phyloP scores from a whole-genome alignment of 768 basidiomycete species.

The Amanita inopinata region DNA sequence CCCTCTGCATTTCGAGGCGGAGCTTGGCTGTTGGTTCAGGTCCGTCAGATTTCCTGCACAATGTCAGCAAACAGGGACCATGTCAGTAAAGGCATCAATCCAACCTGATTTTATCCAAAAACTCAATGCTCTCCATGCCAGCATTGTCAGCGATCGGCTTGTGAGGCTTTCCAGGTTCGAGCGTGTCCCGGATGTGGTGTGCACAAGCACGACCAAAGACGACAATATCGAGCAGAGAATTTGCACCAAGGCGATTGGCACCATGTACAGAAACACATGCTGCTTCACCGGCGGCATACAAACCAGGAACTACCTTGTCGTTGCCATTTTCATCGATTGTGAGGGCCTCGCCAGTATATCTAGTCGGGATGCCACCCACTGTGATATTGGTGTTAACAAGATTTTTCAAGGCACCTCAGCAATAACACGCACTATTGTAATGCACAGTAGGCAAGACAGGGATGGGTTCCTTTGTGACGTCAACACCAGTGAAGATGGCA shows the following conservation, averaged over 20 bases:
- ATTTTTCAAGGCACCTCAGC: not conserved
- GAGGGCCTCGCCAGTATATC: constrained; percentile 94
- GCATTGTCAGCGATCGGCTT: constrained; percentile 80
- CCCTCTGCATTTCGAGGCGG: constrained; percentile 95
- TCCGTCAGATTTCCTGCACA: constrained; percentile 61
- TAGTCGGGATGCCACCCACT: constrained; percentile 99
- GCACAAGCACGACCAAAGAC: constrained; percentile 99
- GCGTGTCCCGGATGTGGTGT: constrained; percentile 89
- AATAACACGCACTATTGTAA: constrained; percentile 77
- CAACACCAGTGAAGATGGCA: constrained; percentile 96
- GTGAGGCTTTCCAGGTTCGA: constrained; percentile 86
- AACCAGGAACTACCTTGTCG: constrained; percentile 88
- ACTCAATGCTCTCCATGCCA: constrained; percentile 75
- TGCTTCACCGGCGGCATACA: constrained; percentile 98
- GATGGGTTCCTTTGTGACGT: constrained; percentile 99
- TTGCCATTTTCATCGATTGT: constrained; percentile 84
- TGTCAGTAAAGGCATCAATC: constrained; percentile 4
- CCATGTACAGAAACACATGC: constrained; percentile 99
- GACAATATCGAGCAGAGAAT: constrained; percentile 97
- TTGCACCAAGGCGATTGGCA: constrained; percentile 98
- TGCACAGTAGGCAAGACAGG: constrained; percentile 98
- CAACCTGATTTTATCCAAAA: constrained; percentile 78
- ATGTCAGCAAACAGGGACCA: constrained; percentile 1
- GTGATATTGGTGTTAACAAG: constrained; percentile 11
- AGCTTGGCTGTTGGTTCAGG: constrained; percentile 83